Conservation (phyloP, 2,329 filamentous ascomycete genomes). For the Zasmidium angulare region DNA sequence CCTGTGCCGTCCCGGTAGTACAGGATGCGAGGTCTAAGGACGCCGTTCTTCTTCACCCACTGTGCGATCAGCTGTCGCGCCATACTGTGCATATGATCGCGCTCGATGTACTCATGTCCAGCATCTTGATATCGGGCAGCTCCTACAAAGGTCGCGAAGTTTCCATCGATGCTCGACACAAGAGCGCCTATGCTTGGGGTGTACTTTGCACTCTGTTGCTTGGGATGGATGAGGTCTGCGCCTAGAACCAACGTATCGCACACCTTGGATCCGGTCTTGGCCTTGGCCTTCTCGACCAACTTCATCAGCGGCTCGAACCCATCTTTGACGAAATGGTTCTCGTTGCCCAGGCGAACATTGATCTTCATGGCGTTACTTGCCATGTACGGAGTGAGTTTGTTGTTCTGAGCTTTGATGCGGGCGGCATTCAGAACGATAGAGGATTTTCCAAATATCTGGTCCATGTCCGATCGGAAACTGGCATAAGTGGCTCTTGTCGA, state of each 20-base stretch:
- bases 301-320: not conserved
- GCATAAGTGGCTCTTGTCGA: not conserved
- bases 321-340: slow-evolving; percentile 15
- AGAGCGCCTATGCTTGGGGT: slow-evolving; percentile 43
- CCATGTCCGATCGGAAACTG: slow-evolving; percentile 9
- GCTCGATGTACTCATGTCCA: slow-evolving; percentile 30
- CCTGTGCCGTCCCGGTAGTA: slow-evolving; percentile 15
- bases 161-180: slow-evolving; percentile 40
- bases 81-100: slow-evolving; percentile 30
- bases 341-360: slow-evolving; percentile 12
- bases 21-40: slow-evolving; percentile 19
- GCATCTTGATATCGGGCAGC: slow-evolving; percentile 37
- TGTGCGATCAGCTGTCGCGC: slow-evolving; percentile 27
- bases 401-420: not conserved
- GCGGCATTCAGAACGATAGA: slow-evolving; percentile 6
- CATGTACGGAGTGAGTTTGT: not conserved
- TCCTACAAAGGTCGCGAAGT: slow-evolving; percentile 36
- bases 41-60: slow-evolving; percentile 14
- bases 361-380: slow-evolving; percentile 20
- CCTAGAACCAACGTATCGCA: slow-evolving; percentile 40
- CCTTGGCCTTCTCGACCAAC: too few species aligned
- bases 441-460: slow-evolving; percentile 10
- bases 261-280: too few species aligned
- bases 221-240: slow-evolving; percentile 46
- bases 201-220: slow-evolving; percentile 15